Conservation (phyloP, 768 basidiomycete species). For the Mycena alexandri region DNA sequence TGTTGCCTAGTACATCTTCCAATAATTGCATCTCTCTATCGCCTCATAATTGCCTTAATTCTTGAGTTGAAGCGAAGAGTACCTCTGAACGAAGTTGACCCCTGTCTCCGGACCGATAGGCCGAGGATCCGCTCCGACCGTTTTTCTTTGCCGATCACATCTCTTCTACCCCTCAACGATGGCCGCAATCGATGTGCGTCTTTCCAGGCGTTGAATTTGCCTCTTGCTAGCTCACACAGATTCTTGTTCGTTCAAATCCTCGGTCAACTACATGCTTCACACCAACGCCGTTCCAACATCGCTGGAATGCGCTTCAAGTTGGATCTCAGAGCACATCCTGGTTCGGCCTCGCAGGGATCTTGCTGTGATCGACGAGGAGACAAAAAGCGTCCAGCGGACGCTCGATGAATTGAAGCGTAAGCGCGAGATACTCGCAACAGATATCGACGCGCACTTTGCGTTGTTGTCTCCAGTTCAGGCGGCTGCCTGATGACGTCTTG, state of each 20-base stretch:
- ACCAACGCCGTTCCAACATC: constrained; percentile 2
- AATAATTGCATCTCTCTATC: constrained; percentile 23
- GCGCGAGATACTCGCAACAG: neutral
- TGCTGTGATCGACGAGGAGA: neutral
- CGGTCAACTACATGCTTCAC: constrained; percentile 6
- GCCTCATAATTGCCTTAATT: neutral
- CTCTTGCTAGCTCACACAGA: no score
- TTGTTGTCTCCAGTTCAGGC: constrained; percentile 4
- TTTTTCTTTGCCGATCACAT: no score
- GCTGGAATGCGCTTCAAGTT: constrained; percentile 7
- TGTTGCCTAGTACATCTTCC: constrained; percentile 20
- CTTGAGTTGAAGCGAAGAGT: no score
- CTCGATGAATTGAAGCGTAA: neutral
- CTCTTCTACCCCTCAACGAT: no score
- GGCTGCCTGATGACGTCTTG: constrained; percentile 12
- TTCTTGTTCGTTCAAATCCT: constrained; percentile 6
- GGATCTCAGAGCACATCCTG: constrained; percentile 2
- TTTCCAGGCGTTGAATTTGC: no score
- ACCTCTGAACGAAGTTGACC: no score
- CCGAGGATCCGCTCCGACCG: neutral
- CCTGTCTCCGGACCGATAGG: no score
- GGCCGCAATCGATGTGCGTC: no score
- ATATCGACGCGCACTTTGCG: constrained; percentile 20
- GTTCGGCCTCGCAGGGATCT: neutral
- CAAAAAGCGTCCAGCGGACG: no score